These are phyloP conservation scores for Tilletia walkeri DNA, from an alignment of 1,284 basidiomycete species.

Conservation along the genomic window DNA sequence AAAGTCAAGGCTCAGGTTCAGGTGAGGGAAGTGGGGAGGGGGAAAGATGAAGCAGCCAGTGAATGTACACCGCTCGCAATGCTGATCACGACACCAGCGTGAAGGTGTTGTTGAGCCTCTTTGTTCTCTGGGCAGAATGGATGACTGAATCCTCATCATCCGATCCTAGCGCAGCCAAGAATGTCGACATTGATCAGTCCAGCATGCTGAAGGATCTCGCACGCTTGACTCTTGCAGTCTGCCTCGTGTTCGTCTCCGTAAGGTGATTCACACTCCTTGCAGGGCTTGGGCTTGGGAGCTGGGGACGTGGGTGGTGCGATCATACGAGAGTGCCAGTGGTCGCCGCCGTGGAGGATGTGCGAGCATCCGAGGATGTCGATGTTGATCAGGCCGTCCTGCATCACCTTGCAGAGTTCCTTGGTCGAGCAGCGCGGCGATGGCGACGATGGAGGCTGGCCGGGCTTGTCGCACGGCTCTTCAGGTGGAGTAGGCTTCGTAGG, in stretches of 20 bases:
- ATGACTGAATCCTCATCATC: too few relatives aligned
- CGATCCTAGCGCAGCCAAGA: not conserved
- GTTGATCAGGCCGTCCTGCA: constrained; percentile 14
- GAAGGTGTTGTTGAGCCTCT: too few relatives aligned
- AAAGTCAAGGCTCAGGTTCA: too few relatives aligned
- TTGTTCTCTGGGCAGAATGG: too few relatives aligned
- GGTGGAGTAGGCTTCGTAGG: too few relatives aligned
- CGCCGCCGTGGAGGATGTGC: not conserved
- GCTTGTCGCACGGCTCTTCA: not conserved
- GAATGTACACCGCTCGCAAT: too few relatives aligned
- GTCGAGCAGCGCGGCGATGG: not conserved
- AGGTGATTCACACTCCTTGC: not conserved
- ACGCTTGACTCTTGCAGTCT: constrained; percentile 1
- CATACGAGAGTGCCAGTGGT: not conserved
- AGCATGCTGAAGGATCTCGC: constrained; percentile 8
- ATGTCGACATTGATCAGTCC: constrained; percentile 6
- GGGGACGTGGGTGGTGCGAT: not conserved
- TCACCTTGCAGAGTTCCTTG: constrained; percentile 7
- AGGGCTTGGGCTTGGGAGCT: not conserved
- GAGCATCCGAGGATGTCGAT: constrained; percentile 10
- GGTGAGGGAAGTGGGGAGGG: too few relatives aligned
- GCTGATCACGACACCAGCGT: too few relatives aligned
- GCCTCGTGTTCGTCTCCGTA: not conserved
- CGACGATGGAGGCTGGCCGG: not conserved
- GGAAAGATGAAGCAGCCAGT: too few relatives aligned